Evolutionary conservation across 768 basidiomycete species (phyloP), one percentile per base, ranked within the genome.

Genomic region (Pilatotrama ljubarskyi): DNA sequence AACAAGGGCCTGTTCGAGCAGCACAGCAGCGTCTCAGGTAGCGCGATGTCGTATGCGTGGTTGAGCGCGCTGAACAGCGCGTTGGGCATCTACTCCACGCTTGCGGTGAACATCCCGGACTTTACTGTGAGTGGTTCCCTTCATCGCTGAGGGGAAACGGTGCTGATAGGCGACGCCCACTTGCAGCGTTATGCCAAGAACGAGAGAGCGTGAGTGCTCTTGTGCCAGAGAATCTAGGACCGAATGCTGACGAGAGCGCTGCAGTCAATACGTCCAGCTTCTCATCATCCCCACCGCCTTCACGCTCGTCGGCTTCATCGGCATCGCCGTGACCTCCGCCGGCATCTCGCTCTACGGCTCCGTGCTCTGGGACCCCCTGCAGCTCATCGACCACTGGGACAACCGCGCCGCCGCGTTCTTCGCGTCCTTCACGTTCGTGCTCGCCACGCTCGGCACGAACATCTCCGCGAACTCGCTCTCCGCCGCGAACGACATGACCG

Each of bases 341-440:
- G 90, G 88, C 8, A 78, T 87, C 61, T 74, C 78, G 4, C 79
- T 93, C 15, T 94, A 93, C 66, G 90, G 87, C 22, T 67, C 75
- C 49, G 73, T 78, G 66, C 66, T 82, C 65, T 88, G 93, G 93
- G 87, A 94, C 67, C 92, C 91, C 0, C 78, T 89, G 3, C 75
- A 75, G 53, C 82, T 94, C 63, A 88, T 93, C 66, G 84, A 90
- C 70, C 78, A 77, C 35, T 95, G 92, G 92, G 83, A 90, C 65
- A 94, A 91, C 71, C 86, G 94, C 35, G 86, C 90, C 0, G 91
- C 88, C 0, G 85, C 87, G 7, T 95, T 95, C 78, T 95, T 95
- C 68, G 85, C 85, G 6, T 80, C 89, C 0, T 85, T 91, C 70
- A 81, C 84, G 37, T 93, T 93, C 68, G 77, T 81, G 37, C 74